Conservation (phyloP, 2,329 filamentous ascomycete species). For the Pseudogymnoascus sp. region DNA sequence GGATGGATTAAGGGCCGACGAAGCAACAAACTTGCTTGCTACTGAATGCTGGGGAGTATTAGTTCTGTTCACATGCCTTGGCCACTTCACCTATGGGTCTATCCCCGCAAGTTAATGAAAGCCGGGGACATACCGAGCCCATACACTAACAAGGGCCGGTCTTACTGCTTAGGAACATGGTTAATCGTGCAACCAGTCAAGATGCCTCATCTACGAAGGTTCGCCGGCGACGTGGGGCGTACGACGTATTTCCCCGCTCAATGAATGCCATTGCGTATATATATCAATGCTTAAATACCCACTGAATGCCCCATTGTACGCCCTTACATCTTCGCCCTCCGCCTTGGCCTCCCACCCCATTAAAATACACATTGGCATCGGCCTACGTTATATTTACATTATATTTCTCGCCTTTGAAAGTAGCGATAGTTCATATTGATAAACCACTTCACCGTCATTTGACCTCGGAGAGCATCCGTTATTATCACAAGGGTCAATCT, state of each 20-base stretch:
- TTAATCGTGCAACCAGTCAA: not conserved
- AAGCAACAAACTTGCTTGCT: not conserved
- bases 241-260: not conserved
- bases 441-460: not conserved
- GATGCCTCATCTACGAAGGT: not conserved
- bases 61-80: not conserved
- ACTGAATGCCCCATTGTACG: not conserved
- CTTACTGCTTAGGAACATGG: not conserved
- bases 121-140: not conserved
- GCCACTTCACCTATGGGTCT: not conserved
- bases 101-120: not conserved
- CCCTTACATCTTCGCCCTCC: not conserved
- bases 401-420: not conserved
- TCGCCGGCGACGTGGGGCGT: not conserved
- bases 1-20: not conserved
- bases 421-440: not conserved
- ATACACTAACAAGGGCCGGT: not conserved
- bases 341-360: not conserved
- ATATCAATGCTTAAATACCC: not conserved
- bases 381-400: not conserved
- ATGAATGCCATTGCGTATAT: not conserved
- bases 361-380: not conserved
- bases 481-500: not conserved
- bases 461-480: not conserved
- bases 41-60: not conserved